Base-by-base conservation (phyloP, 495 filamentous ascomycete species). In the Monascus purpureus region DNA sequence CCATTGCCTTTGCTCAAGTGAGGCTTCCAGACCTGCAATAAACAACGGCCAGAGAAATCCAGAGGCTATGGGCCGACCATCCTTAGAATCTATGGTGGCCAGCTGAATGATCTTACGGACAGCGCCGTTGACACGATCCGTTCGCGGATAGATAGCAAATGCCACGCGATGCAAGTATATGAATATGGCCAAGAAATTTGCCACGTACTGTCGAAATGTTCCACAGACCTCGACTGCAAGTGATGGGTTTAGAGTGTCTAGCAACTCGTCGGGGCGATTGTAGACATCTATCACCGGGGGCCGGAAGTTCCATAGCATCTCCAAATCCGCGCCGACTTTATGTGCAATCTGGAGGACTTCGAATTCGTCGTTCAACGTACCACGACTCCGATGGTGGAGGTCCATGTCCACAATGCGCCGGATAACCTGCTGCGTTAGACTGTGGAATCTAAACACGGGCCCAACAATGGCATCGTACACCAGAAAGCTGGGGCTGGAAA, bases 311-410 rank as follows among this genome's bases (percentile, higher is more conserved):
- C 57, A 61, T 31, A 59, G 50, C 2, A 47, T 39, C 33, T 61
- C 57, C 13, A 61, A 50, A 33, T 59, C 54, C 8, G 57, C 55
- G 20, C 51, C 46, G 11, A 61, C 45, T 42, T 52, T 48, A 35
- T 61, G 57, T 7, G 57, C 57, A 12, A 61, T 53, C 25, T 59
- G 52, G 24, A 61, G 50, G 15, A 61, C 57, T 32, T 59, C 57
- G 35, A 57, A 61, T 37, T 61, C 57, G 28, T 61, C 57, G 31
- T 43, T 50, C 12, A 61, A 49, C 1, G 57, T 59, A 17, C 57
- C 57, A 12, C 57, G 54, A 18, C 47, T 55, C 37, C 57, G 57
- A 32, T 61, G 57, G 29, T 61, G 57, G 13, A 61, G 42, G 36
- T 61, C 57, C 12, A 61, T 57, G 14, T 37, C 42, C 17, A 61